Evolutionary conservation across 2,329 filamentous ascomycete genomes (phyloP), one percentile per base, ranked within the genome.

Genomic region (Aspergillus candidus): DNA sequence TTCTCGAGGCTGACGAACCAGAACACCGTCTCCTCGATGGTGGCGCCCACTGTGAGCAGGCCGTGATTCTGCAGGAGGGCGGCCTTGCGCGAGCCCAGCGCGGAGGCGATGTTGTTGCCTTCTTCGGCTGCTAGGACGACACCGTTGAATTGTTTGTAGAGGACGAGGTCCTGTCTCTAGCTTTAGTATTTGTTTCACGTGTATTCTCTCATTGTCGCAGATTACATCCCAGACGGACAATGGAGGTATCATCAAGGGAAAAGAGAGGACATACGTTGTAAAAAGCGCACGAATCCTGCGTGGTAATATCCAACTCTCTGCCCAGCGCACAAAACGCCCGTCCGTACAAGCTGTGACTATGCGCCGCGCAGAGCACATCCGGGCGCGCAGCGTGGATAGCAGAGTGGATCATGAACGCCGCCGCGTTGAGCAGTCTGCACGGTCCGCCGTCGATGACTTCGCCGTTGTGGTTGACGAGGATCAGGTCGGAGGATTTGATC

Each of bases 401-500:
- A 3, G 65, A 62, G 52, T 76, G 73, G 44, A 77, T 77, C 68
- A 74, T 73, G 54, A 73, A 77, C 0, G 69, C 70, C 4, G 71
- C 72, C 3, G 64, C 65, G 40, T 77, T 77, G 38, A 77, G 56
- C 38, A 70, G 54, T 11, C 69, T 58, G 6, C 69, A 65, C 1
- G 64, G 58, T 0, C 82, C 82, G 3, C 82, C 82, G 10, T 79
- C 82, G 29, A 86, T 75, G 17, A 86, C 74, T 17, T 78, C 66
- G 2, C 83, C 83, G 0, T 74, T 60, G 40, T 79, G 71, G 53
- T 83, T 72, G 1, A 86, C 82, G 12, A 76, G 77, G 42, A 86
- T 84, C n/a, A 87, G 71, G 51, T 86, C 81, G 0, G 78, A 82
- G 0, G 75, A 72, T 44, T 78, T 82, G 35, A 86, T 77, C 42